Base-by-base conservation (phyloP, 768 basidiomycete species). In the Mycena capillaripes region DNA sequence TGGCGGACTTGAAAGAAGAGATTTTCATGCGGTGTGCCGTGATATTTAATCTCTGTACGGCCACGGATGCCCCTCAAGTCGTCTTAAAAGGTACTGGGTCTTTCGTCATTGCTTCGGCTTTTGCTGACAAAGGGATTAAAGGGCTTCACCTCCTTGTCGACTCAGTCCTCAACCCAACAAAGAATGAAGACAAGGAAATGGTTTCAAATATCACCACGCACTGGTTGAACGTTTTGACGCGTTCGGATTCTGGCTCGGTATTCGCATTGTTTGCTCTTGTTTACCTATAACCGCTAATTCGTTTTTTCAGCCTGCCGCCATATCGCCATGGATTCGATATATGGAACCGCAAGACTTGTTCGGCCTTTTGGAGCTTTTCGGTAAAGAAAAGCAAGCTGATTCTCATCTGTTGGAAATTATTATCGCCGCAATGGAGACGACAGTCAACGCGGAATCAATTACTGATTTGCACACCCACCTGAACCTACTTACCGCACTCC, bases 261-360 rank as follows among this genome's bases (percentile, higher is more conserved):
- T 48, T 36, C 29, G 1, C 25, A 34, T 48, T 32, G 27, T 64
- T 55, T 19, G 1, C 4, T 50, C 23, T 19, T 29, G 58, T 32
- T 65, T 50, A 27, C 66, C 4, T 59, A n/a, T 36, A 25, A 23
- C 16, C 36, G 16, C 52, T 70, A 32, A 66, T 53, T 10, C 57
- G 30, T 34, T n/a, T 63, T 25, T 53, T 29, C 75, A 86, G 80
- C 61, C 75, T 57, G 65, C 52, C 66, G 76, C 58, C 17, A 79
- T 81, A 4, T 74, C 80, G 3, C 70, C 87, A 17, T 95, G 93
- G 93, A 82, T 92, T 50, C 84, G 82, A 46, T 92, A 88, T 75
- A 85, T 92, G 75, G 78, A 82, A 7, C 76, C 80, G 3, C 74
- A 81, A 3, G 84, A 85, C 19, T 77, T 90, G 3, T 80, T 89